Percentiles rank a stretch among this genome's conserved stretches.
Conservation (phyloP, 164 flowering plant species). For the Vitis rupestris region DNA sequence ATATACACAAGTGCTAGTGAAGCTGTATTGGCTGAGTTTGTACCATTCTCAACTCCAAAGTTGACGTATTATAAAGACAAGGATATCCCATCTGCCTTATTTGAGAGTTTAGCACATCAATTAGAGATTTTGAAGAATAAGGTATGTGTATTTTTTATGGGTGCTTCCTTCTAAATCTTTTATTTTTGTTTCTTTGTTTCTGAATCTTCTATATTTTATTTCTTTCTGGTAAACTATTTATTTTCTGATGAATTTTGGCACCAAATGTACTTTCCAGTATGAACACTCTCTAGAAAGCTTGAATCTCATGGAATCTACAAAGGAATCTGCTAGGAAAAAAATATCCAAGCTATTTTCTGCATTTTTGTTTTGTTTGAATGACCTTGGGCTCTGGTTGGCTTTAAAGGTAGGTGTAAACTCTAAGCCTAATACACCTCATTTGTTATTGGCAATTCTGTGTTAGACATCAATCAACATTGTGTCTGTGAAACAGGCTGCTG, state of each 20-base stretch:
- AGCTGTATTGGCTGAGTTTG: slow-evolving; percentile 50
- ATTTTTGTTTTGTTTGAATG: slow-evolving; percentile 54
- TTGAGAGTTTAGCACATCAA: slow-evolving; percentile 6
- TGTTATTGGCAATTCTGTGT: neutral
- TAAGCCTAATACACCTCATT: neutral
- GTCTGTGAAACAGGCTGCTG: slow-evolving; percentile 58
- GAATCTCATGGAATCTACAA: slow-evolving; percentile 25
- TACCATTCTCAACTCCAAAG: slow-evolving; percentile 52
- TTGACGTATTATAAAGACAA: slow-evolving; percentile 34
- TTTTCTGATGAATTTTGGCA: neutral
- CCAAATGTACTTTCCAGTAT: slow-evolving; percentile 36
- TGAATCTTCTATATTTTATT: neutral
- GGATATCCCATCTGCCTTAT: slow-evolving; percentile 28
- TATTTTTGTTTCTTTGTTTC: neutral
- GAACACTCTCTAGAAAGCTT: slow-evolving; percentile 14
- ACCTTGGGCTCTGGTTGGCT: slow-evolving; percentile 81
- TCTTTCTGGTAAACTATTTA: neutral
- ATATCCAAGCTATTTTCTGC: slow-evolving; percentile 36
- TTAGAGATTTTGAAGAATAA: slow-evolving; percentile 29
- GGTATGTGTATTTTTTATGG: slow-evolving; percentile 29
- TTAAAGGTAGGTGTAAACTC: slow-evolving; percentile 43
- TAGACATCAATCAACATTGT: neutral
- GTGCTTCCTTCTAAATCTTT: neutral
- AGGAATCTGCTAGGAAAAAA: slow-evolving; percentile 35
- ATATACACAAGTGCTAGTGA: slow-evolving; percentile 59